Conservation (phyloP, 1,284 basidiomycete species). For the Cutaneotrichosporon sp. region DNA sequence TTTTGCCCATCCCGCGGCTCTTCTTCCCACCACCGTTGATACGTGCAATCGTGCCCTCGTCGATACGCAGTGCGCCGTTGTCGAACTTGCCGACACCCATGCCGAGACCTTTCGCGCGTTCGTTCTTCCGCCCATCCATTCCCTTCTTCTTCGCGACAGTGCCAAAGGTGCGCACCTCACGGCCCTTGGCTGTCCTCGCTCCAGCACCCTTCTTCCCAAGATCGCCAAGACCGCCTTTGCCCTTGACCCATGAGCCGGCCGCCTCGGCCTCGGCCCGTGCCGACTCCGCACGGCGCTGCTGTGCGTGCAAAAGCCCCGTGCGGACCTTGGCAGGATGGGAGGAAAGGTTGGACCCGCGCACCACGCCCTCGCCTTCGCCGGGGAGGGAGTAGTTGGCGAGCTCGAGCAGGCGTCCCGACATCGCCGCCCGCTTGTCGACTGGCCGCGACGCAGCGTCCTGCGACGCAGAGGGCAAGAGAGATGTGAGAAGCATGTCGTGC, state of each 20-base stretch:
- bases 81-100: conserved; percentile 48
- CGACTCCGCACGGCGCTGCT: conserved; percentile 27
- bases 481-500: conserved; percentile 46
- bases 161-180: conserved; percentile 24
- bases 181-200: conserved; percentile 7
- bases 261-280: conserved; percentile 32
- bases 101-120: conserved; percentile 39
- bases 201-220: conserved; percentile 22
- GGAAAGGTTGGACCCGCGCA: conserved; percentile 20
- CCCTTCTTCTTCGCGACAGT: conserved; percentile 41
- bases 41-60: conserved; percentile 38
- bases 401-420: conserved; percentile 41
- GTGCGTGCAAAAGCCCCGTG: conserved; percentile 38
- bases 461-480: conserved; percentile 34
- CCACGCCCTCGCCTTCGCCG: conserved; percentile 32
- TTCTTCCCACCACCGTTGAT: conserved; percentile 18
- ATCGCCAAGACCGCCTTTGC: conserved; percentile 39
- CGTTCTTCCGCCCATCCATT: conserved; percentile 35
- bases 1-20: conserved; percentile 13
- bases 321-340: conserved; percentile 41
- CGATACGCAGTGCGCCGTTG: conserved; percentile 42
- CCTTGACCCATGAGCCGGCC: conserved; percentile 40
- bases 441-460: conserved; percentile 31
- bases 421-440: conserved; percentile 45
- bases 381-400: conserved; percentile 37